Conservation (phyloP, 2,329 filamentous ascomycete genomes). For the Pseudogymnoascus sp. region DNA sequence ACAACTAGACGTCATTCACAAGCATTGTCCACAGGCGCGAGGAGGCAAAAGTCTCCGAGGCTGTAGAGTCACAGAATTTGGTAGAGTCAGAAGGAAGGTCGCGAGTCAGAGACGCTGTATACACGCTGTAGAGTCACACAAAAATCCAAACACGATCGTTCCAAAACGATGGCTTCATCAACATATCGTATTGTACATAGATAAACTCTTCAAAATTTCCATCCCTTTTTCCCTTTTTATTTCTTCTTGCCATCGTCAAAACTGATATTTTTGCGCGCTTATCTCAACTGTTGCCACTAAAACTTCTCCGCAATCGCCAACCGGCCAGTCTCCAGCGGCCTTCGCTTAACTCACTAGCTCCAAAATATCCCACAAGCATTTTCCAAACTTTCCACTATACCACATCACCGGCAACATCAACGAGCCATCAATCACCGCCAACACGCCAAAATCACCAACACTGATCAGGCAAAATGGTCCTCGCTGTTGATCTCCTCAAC, state of each 20-base stretch:
- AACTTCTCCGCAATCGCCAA: slow-evolving; percentile 6
- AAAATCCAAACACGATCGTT: neutral
- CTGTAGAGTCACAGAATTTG: slow-evolving; percentile 2
- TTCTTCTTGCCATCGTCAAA: neutral
- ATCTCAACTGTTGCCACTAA: neutral
- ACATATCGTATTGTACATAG: neutral
- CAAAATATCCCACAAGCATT: slow-evolving; percentile 11
- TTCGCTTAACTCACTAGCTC: slow-evolving; percentile 7
- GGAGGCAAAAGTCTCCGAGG: neutral
- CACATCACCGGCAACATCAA: slow-evolving; percentile 9
- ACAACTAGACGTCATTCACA: neutral
- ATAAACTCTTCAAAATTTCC: neutral
- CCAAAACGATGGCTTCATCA: neutral
- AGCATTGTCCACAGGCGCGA: neutral
- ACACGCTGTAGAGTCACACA: neutral
- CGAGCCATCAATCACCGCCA: slow-evolving; percentile 9
- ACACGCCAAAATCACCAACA: slow-evolving; percentile 10
- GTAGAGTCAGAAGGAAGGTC: neutral
- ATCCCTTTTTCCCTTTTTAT: neutral
- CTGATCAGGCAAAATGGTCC: slow-evolving; percentile 57
- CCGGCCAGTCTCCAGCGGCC: slow-evolving; percentile 1
- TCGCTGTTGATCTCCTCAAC: slow-evolving; percentile 99
- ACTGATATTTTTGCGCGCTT: neutral
- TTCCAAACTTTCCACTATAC: slow-evolving; percentile 11
- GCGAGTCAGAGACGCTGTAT: neutral